Percentiles rank a stretch among this genome's conserved stretches.
phyloP scores from a whole-genome alignment of 177 flowering plant genomes.

The Telopea speciosissima region DNA sequence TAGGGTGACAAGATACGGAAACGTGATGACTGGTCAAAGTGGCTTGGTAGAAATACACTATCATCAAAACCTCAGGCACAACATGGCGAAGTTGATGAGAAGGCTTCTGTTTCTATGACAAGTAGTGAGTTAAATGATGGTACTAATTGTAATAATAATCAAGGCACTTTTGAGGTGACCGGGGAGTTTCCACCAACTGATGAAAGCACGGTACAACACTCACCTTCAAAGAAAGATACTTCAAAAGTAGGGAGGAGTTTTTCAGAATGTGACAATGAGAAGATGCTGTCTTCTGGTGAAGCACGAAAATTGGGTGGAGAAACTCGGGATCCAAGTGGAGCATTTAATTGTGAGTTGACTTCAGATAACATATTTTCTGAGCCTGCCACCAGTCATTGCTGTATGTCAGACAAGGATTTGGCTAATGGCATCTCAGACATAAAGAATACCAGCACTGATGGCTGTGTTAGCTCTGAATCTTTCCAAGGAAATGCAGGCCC shows the following conservation, averaged over 20 bases:
- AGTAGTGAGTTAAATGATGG: conserved; percentile 16
- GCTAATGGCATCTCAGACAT: background rate
- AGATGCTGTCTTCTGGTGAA: conserved; percentile 15
- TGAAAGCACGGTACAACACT: conserved; percentile 14
- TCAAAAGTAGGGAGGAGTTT: conserved; percentile 3
- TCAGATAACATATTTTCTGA: conserved; percentile 9
- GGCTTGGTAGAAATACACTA: conserved; percentile 29
- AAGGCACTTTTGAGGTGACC: conserved; percentile 12
- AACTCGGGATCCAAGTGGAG: conserved; percentile 8
- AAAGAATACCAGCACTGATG: conserved; percentile 7
- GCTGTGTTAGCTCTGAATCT: conserved; percentile 4
- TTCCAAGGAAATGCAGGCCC: conserved; percentile 16
- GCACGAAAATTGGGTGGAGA: conserved; percentile 10
- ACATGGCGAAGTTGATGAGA: conserved; percentile 10
- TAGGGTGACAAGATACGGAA: conserved; percentile 72
- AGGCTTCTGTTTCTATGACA: conserved; percentile 9
- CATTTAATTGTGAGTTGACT: conserved; percentile 12
- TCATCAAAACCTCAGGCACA: conserved; percentile 12
- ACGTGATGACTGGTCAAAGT: conserved; percentile 68
- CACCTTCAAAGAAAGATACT: conserved; percentile 11
- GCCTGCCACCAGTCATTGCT: conserved; percentile 2
- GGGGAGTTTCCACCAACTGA: conserved; percentile 10
- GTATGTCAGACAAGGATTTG: conserved; percentile 3
- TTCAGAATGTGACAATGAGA: conserved; percentile 12
- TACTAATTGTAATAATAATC: background rate